Evolutionary conservation across 1,284 basidiomycete genomes (phyloP), one percentile per base, ranked within the genome.

Genomic region (Caloboletus firmus): DNA sequence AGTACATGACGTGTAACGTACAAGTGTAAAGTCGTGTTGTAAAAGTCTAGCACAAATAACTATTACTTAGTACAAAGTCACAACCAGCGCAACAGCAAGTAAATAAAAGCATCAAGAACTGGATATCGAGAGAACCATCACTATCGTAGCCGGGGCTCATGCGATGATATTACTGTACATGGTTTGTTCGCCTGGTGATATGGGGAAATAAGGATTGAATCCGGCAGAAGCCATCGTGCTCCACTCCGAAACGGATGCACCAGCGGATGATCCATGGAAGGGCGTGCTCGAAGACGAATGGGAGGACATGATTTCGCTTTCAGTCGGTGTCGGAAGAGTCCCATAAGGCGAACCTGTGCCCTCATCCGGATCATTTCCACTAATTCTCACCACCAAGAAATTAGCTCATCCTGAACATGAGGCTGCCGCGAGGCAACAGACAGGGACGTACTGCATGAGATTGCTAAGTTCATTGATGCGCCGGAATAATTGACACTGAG

Each of bases 201-300:
- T 73, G 46, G 85, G 80, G 64, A 89, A 89, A 68, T 89, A 89
- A 13, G 85, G 76, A 56, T 85, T 86, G 71, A 86, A 89, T 37
- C 78, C 79, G 26, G 78, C 68, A 36, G 78, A 73, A 24, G 79
- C 72, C 59, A 84, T 75, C 54, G 78, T 74, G 52, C 77, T 79
- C 85, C 85, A 87, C 68, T 86, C 82, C 55, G 82, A 79, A 30
- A 80, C 79, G 44, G 80, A 77, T 57, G 59, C 54, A 70, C 61
- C 65, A 57, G 65, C 64, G 62, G 69, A 69, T 60, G 70, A 59
- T 56, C 66, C 62, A 61, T 72, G 68, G 66, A 73, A 74, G 56
- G 73, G 72, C 54, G 79, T 80, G 63, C 66, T 83, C 54, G 85
- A 83, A 44, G 83, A 79, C 49, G 85, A 85, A 58, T 85, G 75